Evolutionary conservation across 1,284 basidiomycete species (phyloP), one percentile per base, ranked within the genome.

Genomic region (Ganoderma boninense): DNA sequence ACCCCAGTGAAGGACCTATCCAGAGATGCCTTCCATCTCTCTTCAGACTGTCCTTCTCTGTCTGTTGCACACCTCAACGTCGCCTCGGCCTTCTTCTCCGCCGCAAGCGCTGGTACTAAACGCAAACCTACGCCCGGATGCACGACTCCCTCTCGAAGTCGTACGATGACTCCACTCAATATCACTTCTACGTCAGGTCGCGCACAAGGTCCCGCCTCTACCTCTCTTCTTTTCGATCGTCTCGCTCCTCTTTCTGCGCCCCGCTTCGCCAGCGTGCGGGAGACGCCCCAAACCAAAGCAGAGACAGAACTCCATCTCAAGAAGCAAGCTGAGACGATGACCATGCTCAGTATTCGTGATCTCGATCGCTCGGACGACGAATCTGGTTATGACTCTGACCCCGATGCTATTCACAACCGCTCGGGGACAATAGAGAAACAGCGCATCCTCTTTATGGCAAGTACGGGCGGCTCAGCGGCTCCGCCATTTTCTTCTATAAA

Each of bases 251-350:
- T 93, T 0, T 78, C 89, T 8, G 86, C 89, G 0, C 90, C 87
- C 23, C 87, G 84, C 56, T 92, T 92, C 77, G 81, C 76, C 57
- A 35, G 75, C 79, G 11, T 84, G 82, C 4, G 57, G 8, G 35
- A 35, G 35, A 89, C 88, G 0, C 89, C 90, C 0, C 87, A 89
- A 61, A 85, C 86, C 38, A 89, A 86, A 73, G 87, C 86, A 0
- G 92, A 93, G 74, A 87, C 89, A 0, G 92, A 94, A 11, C 84
- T 85, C 1, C 84, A 89, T 78, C 80, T 94, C 35, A 86, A 83
- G 74, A 84, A 83, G 20, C 90, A 93, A 69, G 89, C 90, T 0
- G 89, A 89, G 69, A 91, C 90, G 1, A 85, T 94, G 81, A 91
- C 87, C 7, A 84, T 85, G 65, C 82, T 94, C n/a, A 85, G 86